Percentiles rank a stretch among this genome's conserved stretches.
phyloP scores from a whole-genome alignment of 2,329 filamentous ascomycete genomes.

The Chaetomium olivaceum region DNA sequence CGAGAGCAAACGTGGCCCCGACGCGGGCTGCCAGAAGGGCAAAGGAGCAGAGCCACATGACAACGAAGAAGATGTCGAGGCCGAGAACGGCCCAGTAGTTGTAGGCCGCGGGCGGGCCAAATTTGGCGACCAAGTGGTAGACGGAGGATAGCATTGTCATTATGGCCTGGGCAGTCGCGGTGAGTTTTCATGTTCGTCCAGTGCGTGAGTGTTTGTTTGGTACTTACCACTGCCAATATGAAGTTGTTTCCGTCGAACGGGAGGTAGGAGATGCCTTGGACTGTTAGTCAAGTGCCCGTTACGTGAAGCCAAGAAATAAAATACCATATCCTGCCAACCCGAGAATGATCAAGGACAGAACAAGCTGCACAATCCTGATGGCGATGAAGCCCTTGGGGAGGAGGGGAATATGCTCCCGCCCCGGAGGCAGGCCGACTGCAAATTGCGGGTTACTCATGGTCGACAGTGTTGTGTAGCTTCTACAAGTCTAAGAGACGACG shows the following conservation, averaged over 20 bases:
- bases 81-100: conserved; percentile 56
- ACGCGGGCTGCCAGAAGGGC: conserved; percentile 44
- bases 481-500: too few relatives aligned
- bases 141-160: conserved; percentile 47
- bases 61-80: conserved; percentile 52
- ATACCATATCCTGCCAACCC: conserved; percentile 50
- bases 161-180: conserved; percentile 38
- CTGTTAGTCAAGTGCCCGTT: neutral
- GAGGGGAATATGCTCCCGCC: conserved; percentile 48
- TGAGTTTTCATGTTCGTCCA: neutral
- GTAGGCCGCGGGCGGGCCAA: conserved; percentile 44
- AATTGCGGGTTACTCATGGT: conserved; percentile 5
- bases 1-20: conserved; percentile 29
- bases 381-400: conserved; percentile 48
- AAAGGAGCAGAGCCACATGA: conserved; percentile 55
- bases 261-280: conserved; percentile 12
- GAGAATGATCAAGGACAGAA: conserved; percentile 48
- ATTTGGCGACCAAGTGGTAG: conserved; percentile 50
- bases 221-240: conserved; percentile 45
- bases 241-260: conserved; percentile 42
- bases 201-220: neutral
- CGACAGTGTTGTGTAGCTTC: neutral
- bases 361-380: conserved; percentile 48
- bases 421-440: conserved; percentile 35
- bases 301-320: conserved; percentile 21